Conservation (phyloP, 495 filamentous ascomycete genomes). For the Aspergillus avenaceus region DNA sequence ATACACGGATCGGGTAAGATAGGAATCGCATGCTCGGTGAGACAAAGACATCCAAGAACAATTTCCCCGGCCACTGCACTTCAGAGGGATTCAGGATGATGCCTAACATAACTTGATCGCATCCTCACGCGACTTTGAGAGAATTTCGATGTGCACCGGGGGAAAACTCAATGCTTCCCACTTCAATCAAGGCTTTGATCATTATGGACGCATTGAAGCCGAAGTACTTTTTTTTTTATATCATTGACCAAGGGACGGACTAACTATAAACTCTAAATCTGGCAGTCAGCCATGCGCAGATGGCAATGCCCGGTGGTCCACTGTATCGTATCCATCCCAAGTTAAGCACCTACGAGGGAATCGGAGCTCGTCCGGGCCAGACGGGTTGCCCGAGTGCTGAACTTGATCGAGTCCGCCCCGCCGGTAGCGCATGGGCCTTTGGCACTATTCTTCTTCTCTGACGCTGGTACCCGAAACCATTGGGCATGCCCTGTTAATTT, state of each 20-base stretch:
- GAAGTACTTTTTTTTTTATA: not conserved
- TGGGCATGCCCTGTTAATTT: too few species aligned
- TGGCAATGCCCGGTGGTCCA: not conserved
- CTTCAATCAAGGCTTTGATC: too few species aligned
- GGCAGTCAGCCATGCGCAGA: slow-evolving; percentile 3
- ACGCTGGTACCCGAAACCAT: not conserved
- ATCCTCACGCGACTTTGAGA: too few species aligned
- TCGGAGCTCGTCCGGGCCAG: slow-evolving; percentile 19
- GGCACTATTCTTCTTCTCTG: not conserved
- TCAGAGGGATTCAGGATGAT: too few species aligned
- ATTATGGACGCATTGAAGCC: too few species aligned
- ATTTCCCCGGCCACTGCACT: too few species aligned
- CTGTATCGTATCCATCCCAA: not conserved
- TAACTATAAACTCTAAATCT: slow-evolving; percentile 4
- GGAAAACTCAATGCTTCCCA: too few species aligned
- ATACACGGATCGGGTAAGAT: slow-evolving; percentile 23
- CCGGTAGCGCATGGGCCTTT: slow-evolving; percentile 6
- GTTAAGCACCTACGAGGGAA: too few species aligned
- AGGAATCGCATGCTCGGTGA: slow-evolving; percentile 12
- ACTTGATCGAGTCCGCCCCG: slow-evolving; percentile 15
- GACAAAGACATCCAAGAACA: not conserved
- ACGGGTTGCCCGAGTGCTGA: slow-evolving; percentile 13
- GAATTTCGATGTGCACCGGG: too few species aligned
- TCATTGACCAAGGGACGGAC: not conserved
- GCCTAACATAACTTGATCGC: too few species aligned